Base-by-base conservation (phyloP, 768 basidiomycete species). In the Tubosaeta brunneosetosa region DNA sequence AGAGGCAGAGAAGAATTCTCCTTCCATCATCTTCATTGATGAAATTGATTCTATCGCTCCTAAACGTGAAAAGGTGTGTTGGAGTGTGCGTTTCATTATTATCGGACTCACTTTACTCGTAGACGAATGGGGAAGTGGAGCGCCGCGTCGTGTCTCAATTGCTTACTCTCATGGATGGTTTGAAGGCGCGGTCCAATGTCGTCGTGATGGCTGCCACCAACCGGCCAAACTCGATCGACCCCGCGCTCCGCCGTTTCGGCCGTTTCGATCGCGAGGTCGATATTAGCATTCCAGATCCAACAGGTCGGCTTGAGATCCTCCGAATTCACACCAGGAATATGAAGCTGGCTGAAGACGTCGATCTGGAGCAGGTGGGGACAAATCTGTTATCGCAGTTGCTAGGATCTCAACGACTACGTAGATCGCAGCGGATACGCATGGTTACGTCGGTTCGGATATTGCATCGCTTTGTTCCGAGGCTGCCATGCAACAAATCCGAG, bases 251-350 rank as follows among this genome's bases (percentile, higher is more conserved):
- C 66, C 94, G 97, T 56, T 98, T 98, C 73, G 97, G 97, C 69
- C 92, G 97, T 51, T 99, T 99, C 73, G 97, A 99, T 74, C 90
- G 97, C 67, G 97, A 99, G 74, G 89, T 99, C 61, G 97, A 99
- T 73, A 99, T 99, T 57, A 93, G 97, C 65, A 98, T 99, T 60
- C 97, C 97, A 41, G 97, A 99, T 72, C 97, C 97, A 0, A 98
- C 95, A 53, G 97, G 97, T 50, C 95, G 97, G 73, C 84, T 98
- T 42, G 97, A 99, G 69, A 99, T 98, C 65, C 86, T 98, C 56
- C 90, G 95, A 48, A 98, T 99, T 56, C 97, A 98, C 79, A 98
- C 97, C 52, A 98, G 98, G 85, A 98, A 99, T 77, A 98, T 99
- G 97, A 99, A 98, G 73, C 79, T 98, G 45, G 83, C 72, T 25